Evolutionary conservation across 2,329 filamentous ascomycete species (phyloP).

Genomic region (Thelonectria blattea): DNA sequence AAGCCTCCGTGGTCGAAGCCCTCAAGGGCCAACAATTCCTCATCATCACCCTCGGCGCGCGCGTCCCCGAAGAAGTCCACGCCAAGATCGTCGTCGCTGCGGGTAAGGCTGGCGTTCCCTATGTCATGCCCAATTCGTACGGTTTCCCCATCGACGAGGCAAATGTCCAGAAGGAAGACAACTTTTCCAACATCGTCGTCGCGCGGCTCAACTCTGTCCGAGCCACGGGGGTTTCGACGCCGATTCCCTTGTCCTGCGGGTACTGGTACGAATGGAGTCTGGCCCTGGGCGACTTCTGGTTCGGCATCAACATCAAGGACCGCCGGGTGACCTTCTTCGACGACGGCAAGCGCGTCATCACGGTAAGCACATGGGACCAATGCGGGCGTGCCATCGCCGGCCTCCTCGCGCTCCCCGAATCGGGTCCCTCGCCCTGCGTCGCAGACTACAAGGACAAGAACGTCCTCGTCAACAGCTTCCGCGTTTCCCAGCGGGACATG

Average conservation of each 20-base stretch:
- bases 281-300: conserved; percentile 45
- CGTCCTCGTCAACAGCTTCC: conserved; percentile 61
- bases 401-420: conserved; percentile 52
- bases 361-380: conserved; percentile 65
- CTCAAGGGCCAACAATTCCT: conserved; percentile 61
- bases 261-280: conserved; percentile 64
- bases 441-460: conserved; percentile 48
- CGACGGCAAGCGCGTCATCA: conserved; percentile 62
- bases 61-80: conserved; percentile 53
- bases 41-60: conserved; percentile 57
- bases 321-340: conserved; percentile 55
- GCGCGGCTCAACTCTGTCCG: conserved; percentile 47
- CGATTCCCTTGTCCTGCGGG: conserved; percentile 56
- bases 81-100: conserved; percentile 59
- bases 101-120: conserved; percentile 59
- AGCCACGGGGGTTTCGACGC: conserved; percentile 47
- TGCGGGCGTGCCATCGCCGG: conserved; percentile 60
- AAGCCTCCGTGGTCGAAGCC: conserved; percentile 52
- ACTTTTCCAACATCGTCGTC: conserved; percentile 40
- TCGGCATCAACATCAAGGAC: conserved; percentile 56
- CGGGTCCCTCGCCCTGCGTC: conserved; percentile 44
- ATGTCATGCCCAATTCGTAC: conserved; percentile 52
- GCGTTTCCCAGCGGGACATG: conserved; percentile 68
- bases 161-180: conserved; percentile 45
- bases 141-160: conserved; percentile 53